Evolutionary conservation across 2,329 filamentous ascomycete species (phyloP).

Genomic region (Eurotiales sp.): DNA sequence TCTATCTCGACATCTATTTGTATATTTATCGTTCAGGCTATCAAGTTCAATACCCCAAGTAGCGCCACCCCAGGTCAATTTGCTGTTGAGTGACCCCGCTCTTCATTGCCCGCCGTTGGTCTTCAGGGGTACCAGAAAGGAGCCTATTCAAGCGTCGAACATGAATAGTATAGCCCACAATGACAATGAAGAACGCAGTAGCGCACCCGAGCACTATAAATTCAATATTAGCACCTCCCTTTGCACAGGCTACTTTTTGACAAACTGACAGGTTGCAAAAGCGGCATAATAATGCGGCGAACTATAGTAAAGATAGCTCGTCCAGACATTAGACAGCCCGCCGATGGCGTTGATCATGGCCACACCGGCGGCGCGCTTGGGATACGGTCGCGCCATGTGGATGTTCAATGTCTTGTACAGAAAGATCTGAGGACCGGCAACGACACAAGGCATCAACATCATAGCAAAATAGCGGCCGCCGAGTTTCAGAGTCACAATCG

Average conservation of each 20-base stretch:
- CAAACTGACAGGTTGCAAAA: not conserved
- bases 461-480: constrained; percentile 16
- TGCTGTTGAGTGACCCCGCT: constrained; percentile 6
- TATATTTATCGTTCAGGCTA: too few relatives aligned
- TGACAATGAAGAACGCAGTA: constrained; percentile 5
- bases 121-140: constrained; percentile 1
- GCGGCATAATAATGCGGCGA: constrained; percentile 10
- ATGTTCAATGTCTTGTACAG: constrained; percentile 36
- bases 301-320: constrained; percentile 9
- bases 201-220: constrained; percentile 6
- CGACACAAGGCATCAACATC: constrained; percentile 20
- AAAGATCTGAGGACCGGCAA: constrained; percentile 28
- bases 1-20: too few relatives aligned
- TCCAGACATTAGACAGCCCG: constrained; percentile 10
- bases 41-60: constrained; percentile 5
- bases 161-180: not conserved
- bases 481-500: constrained; percentile 29
- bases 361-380: constrained; percentile 37
- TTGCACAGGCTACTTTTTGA: not conserved
- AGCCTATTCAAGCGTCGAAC: not conserved
- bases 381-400: constrained; percentile 33
- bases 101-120: constrained; percentile 4
- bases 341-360: constrained; percentile 36
- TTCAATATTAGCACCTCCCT: not conserved
- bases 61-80: constrained; percentile 6